Evolutionary conservation across 2,329 filamentous ascomycete species (phyloP), one percentile per base, ranked within the genome.

Genomic region (Acarospora socialis): DNA sequence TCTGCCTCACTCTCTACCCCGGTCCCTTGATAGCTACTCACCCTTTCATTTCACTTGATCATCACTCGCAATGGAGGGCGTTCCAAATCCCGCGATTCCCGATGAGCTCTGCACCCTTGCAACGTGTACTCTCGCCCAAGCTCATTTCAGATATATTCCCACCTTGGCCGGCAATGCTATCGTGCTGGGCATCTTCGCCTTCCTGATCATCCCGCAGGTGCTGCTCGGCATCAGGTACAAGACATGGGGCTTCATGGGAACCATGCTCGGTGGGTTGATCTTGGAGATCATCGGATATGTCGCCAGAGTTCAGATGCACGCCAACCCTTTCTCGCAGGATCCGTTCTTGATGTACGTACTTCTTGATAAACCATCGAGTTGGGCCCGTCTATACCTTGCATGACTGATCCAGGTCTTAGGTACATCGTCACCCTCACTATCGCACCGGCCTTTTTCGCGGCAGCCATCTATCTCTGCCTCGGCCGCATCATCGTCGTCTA

Each of bases 341-440:
- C 63, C 61, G 3, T 76, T 56, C 37, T 45, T 59, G 12, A 42
- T 54, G 48, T 57, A 50, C 21, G 52, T 48, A 34, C 39, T 29
- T 34, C 33, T 15, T n/a, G 7, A 10, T 34, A 9, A 8, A n/a
- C 6, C 15, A 3, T 12, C 13, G 20, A 5, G 9, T 16, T 19
- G 9, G 3, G 20, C 3, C 6, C 8, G n/a, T 4, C 4, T 16
- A 17, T 7, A 4, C 7, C 23, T 33, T 13, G 28, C 10, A 15
- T 32, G 39, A 26, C 39, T 41, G 14, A 43, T 34, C 21, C 53
- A 56, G 13, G 69, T 69, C 49, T 44, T 67, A 65, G 73, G 21
- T 70, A 77, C 47, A 66, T 74, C 21, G 63, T 68, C 45, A 70
- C 65, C 41, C 57, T 81, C 35, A 78, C 73, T 3, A 65, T 78